Evolutionary conservation across 768 basidiomycete species (phyloP), one percentile per base, ranked within the genome.

Genomic region (Pisolithus microcarpus): DNA sequence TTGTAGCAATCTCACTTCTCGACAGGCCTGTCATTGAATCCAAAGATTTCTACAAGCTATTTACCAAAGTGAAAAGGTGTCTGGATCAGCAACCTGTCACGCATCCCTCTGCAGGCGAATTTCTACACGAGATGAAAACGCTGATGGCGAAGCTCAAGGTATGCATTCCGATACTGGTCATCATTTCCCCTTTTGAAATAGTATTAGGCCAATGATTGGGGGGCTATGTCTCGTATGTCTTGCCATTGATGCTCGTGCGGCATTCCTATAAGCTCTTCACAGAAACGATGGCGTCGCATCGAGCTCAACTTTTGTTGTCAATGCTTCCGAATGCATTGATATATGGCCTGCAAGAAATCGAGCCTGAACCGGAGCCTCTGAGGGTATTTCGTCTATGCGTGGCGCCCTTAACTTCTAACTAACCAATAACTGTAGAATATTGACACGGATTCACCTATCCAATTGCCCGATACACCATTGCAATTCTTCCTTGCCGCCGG

Each of bases 91-190:
- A 82, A 52, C 52, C 57, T 3, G 49, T 75, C 1, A 79, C 80
- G 0, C 80, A 83, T 56, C 64, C 60, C 0, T 67, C 72, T 0
- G 82, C 78, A 0, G 76, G 75, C 16, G 72, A 78, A 51, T 84
- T 84, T 56, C 64, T 83, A 5, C 73, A 75, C 37, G 69, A 74
- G 3, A 65, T 84, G 59, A 84, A 84, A 61, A 79, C 79, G 0
- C 54, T 84, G 42, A 84, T 84, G 82, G 82, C 82, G 4, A 84
- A 84, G 51, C 57, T 84, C 38, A 84, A 83, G 72, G 82, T 78
- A 45, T 52, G 49, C 30, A 13, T 49, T 1, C 0, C n/a, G 24
- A 10, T 48, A 15, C 7, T 3, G 48, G 4, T 3, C 16, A 30
- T 31, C n/a, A 13, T 11, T 46, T 2, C 7, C 24, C n/a, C 37